Base-by-base conservation (phyloP, 441 rosid species). In the Adansonia rubrostipa region DNA sequence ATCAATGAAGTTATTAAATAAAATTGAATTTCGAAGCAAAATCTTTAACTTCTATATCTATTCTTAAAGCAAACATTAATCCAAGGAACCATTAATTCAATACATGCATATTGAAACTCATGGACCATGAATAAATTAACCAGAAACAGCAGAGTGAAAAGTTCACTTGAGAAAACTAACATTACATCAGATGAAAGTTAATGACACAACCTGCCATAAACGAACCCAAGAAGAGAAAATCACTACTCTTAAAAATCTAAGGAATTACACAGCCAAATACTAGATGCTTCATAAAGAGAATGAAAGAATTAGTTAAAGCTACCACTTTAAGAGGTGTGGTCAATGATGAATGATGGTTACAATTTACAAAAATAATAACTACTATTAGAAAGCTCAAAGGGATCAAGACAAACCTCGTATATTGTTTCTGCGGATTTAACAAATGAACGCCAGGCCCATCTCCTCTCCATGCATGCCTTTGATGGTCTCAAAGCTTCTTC, bases 371-470 rank as follows among this genome's bases (percentile, higher is more conserved):
- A 15, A 48, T 22, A 77, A 44, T 15, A 14, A 74, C 53, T 71
- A 58, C 66, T 33, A 33, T 61, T 65, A 73, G 54, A 72, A 67
- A 13, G 50, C 61, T 48, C 42, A 17, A 76, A 75, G 82, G 36
- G 66, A 69, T 36, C 19, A 20, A 76, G 47, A 85, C 85, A 22
- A 82, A 97, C 99, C 99, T 97, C 94, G 70, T 88, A 93, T 78
- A 97, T 91, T 40, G 97, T 93, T 81, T 86, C 85, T 3, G 98
- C 91, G 54, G 93, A 90, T 87, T 95, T 97, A 61, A 93, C 96
- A 87, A 86, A 86, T 47, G 86, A 83, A 82, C 95, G 94, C 99
- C 99, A 95, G 72, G 97, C 90, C 88, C 88, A 83, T 82, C 99
- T 89, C 83, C 89, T 87, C 56, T 86, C 89, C 57, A 86, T 65